Base-by-base conservation (phyloP, 495 filamentous ascomycete genomes). In the Penicillium paradoxum region DNA sequence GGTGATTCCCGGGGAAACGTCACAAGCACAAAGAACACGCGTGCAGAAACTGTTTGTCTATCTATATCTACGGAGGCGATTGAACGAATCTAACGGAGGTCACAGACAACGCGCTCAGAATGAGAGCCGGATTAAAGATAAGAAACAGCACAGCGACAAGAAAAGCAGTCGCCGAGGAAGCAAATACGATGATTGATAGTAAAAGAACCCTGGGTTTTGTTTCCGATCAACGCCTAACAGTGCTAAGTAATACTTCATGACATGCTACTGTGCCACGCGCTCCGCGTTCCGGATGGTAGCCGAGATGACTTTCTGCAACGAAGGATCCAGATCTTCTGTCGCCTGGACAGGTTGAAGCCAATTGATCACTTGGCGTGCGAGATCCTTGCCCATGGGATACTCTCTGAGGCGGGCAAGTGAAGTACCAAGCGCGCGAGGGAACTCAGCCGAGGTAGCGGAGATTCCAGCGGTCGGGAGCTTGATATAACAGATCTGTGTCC, bases 121-220 rank as follows among this genome's bases (percentile, higher is more conserved):
- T 50, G 82, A 90, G 53, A 65, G 71, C n/a, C 74, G 90, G 45
- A 55, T 96, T 32, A 83, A 75, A 63, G 67, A 62, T 14, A 97
- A 97, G 71, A 96, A 95, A 71, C 57, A 75, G 24, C 87, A 87
- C 45, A 84, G 86, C 58, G 80, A 74, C 43, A 97, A 97, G 73
- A 97, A 97, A 69, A 78, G 76, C 21, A 78, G 73, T 51, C 80
- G 91, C 19, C 80, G 78, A 67, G 74, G 80, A 53, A 70, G 53
- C 57, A 70, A 69, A 59, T 67, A 64, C 49, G 71, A 74, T 57
- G 70, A 77, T 52, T 75, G 57, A 73, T 51, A 41, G 37, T 42
- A 48, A 53, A 25, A 17, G 41, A 14, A 29, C 51, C 59, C 52
- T 53, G 56, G 56, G 13, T 62, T 59, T 63, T 62, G 58, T 64